Base-by-base conservation (phyloP, 495 filamentous ascomycete species). In the Penicillium odoratum region DNA sequence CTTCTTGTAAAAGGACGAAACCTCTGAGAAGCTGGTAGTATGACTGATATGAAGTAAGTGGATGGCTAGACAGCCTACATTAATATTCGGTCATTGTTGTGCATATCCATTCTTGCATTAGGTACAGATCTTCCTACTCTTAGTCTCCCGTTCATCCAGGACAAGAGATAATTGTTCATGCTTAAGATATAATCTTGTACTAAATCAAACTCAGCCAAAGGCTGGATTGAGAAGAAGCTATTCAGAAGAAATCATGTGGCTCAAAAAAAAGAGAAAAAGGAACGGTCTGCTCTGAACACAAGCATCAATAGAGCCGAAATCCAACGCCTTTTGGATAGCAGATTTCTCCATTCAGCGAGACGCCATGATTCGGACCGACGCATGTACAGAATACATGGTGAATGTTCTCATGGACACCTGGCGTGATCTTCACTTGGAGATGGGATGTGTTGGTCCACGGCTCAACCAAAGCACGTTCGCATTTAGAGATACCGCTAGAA, bases 51-150 rank as follows among this genome's bases (percentile, higher is more conserved):
- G 9, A 36, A 3, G 11, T 36, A 36, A 36, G 33, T 36, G 33
- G 33, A 13, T 11, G 9, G 13, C 33, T n/a, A 16, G 38, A 40
- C 16, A 48, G 16, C 11, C 45, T 31, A 48, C 46, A 7, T 49
- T 30, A 21, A 45, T 3, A 1, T 16, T 21, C 16, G 8, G 5
- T 28, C 47, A 45, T 21, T 48, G 16, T 36, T 48, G 16, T 36
- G 59, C 61, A 69, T 67, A 62, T 72, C 66, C 61, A 71, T 69
- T 71, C 68, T 67, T 66, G 61, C 66, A 71, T 71, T 70, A 73
- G 61, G 55, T 74, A 71, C 67, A 63, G 31, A 48, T 57, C 56
- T 59, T 58, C 44, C 53, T 66, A 65, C 59, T 55, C 59, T 60
- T 64, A 68, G 48, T 48, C 55, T 40, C 55, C 57, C 52, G 52